These are phyloP conservation scores for Lophiostoma macrostomum DNA, from an alignment of 495 filamentous ascomycete genomes.

Conservation along the genomic window DNA sequence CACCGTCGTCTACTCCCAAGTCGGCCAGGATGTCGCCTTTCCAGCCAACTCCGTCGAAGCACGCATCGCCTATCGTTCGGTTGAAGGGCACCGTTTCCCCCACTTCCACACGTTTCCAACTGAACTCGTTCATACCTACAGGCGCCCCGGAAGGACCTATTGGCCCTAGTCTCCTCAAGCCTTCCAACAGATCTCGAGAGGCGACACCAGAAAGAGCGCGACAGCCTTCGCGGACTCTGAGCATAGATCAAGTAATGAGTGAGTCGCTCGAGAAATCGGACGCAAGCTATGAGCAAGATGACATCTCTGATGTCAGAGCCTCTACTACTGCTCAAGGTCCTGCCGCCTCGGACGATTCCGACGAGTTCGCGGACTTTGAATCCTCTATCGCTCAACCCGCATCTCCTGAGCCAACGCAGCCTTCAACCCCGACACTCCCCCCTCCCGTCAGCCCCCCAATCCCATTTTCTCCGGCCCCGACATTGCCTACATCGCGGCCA, in stretches of 20 bases:
- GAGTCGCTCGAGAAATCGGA: neutral
- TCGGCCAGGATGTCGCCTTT: constrained; percentile 12
- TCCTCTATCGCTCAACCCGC: neutral
- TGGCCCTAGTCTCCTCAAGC: constrained; percentile 15
- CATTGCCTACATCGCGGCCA: neutral
- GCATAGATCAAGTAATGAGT: neutral
- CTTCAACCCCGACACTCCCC: neutral
- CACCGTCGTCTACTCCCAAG: constrained; percentile 6
- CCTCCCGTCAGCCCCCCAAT: neutral
- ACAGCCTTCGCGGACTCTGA: neutral
- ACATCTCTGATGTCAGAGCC: neutral
- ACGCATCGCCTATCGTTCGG: constrained; percentile 16
- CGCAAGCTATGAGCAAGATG: neutral
- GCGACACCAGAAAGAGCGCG: neutral
- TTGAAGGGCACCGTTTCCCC: constrained; percentile 20
- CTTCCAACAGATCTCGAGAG: neutral
- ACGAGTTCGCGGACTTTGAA: constrained; percentile 14
- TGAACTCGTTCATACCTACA: constrained; percentile 13
- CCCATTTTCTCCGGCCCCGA: neutral
- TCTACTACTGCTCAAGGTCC: too few species aligned
- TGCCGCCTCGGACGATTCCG: constrained; percentile 3
- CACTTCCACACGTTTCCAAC: constrained; percentile 18
- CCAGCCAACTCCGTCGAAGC: neutral
- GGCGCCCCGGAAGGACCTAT: constrained; percentile 11
- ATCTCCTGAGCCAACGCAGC: neutral